A percentile compares a stretch with the other conserved stretches of the same genome.
These are phyloP conservation scores for Aspergillus nomiae DNA, from an alignment of 2,329 filamentous ascomycete genomes.

Conservation along the genomic window DNA sequence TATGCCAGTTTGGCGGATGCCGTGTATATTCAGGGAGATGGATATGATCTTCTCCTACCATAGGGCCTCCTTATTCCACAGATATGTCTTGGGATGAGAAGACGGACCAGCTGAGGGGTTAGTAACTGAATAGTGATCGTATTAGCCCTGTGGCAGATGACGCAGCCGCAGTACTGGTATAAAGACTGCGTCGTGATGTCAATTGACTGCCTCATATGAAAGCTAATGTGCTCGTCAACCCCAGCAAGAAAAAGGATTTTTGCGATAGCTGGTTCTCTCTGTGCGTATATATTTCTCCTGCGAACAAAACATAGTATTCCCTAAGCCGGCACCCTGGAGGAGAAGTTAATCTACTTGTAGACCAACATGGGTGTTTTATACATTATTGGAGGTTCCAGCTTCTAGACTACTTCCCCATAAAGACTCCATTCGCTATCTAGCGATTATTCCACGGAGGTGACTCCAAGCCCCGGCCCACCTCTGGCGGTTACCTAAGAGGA, in stretches of 20 bases:
- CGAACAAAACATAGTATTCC: not conserved
- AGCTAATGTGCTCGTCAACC: not conserved
- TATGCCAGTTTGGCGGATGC: conserved; percentile 58
- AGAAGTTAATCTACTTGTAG: no score
- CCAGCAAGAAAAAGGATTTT: not conserved
- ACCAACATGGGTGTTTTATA: no score
- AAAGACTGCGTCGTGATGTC: not conserved
- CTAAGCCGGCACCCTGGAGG: not conserved
- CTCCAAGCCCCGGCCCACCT: no score
- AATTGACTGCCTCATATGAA: not conserved
- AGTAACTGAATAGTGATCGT: not conserved
- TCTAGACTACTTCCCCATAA: not conserved
- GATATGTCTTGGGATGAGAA: not conserved
- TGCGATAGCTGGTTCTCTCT: not conserved
- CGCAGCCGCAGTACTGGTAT: not conserved
- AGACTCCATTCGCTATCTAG: not conserved
- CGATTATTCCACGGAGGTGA: no score
- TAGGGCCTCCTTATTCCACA: conserved; percentile 28
- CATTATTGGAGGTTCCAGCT: not conserved
- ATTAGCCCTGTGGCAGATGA: not conserved
- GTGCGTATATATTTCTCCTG: not conserved
- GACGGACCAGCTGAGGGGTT: not conserved
- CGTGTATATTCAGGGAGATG: conserved; percentile 59
- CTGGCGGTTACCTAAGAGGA: not conserved
- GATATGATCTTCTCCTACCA: conserved; percentile 62